These are phyloP conservation scores for Venturia oleaginea DNA, from an alignment of 2,329 filamentous ascomycete genomes.

Conservation along the genomic window DNA sequence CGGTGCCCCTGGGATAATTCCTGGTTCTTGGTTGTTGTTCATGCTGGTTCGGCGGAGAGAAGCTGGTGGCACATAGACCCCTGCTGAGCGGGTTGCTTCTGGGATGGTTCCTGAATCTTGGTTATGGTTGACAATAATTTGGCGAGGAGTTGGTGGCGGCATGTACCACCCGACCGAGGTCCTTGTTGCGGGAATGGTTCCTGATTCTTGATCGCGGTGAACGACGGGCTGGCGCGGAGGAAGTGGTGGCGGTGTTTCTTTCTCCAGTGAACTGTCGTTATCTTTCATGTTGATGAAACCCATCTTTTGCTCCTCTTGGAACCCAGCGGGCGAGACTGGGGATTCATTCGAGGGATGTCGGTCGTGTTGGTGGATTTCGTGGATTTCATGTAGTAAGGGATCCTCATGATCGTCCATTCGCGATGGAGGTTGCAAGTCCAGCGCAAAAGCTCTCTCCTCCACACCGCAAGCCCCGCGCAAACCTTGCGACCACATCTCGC, in stretches of 20 bases:
- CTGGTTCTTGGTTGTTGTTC: not conserved
- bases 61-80: not conserved
- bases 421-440: constrained; percentile 32
- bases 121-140: not conserved
- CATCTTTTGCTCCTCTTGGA: constrained; percentile 8
- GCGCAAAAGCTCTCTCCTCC: constrained; percentile 27
- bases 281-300: constrained; percentile 8
- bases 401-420: constrained; percentile 39
- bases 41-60: not conserved
- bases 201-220: not conserved
- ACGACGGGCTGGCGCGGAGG: constrained; percentile 6
- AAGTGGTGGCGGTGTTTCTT: constrained; percentile 10
- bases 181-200: not conserved
- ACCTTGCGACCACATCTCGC: constrained; percentile 34
- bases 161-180: not conserved
- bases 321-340: not conserved
- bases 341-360: not conserved
- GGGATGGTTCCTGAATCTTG: not conserved
- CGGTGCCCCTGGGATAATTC: not conserved
- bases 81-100: not conserved
- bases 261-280: not conserved
- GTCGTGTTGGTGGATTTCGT: not conserved
- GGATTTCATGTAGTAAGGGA: constrained; percentile 23
- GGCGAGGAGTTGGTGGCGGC: not conserved
- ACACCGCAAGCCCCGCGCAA: constrained; percentile 35